Base-by-base conservation (phyloP, 495 filamentous ascomycete genomes). In the Tuber calosporum region DNA sequence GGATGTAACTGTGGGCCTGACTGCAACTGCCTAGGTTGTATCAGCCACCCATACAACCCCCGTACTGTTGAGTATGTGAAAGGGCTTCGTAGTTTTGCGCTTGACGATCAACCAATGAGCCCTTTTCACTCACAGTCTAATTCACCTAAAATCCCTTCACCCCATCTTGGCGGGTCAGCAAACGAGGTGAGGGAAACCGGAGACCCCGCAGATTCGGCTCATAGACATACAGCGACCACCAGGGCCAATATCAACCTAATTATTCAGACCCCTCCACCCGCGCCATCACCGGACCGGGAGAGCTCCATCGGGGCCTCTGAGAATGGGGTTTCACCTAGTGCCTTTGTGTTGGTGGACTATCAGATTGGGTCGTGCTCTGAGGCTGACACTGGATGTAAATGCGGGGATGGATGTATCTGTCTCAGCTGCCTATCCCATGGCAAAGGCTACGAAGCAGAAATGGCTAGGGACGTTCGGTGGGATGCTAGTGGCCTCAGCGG, bases 341-440 rank as follows among this genome's bases (percentile, higher is more conserved):
- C 69, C 69, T 80, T 80, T 69, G 68, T 80, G 45, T 79, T 80
- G 30, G 69, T 73, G 17, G 77, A 80, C 43, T 80, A 80, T 58
- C 75, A 76, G 13, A 77, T 78, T 17, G 75, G 78, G 42, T 68
- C 67, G 71, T 80, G 79, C 69, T 68, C 74, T 8, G 74, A 80
- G 58, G 79, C 66, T 13, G 72, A 70, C 20, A 22, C 78, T 4
- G 79, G 72, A 30, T 80, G 79, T 19, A 80, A 74, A 70, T 80
- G 79, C 30, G 79, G 79, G 43, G 78, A 80, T 48, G 78, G 78
- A 34, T 80, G 79, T 37, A 73, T 79, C 11, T 80, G 79, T 45
- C 69, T 80, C 70, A 72, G 75, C 13, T 80, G 79, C 69, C 39
- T 80, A 17, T 80, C 79, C 20, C 79, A 80, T 48, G 79, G 78